phyloP scores from a whole-genome alignment of 345 rosid genomes.

The Angophora floribunda region DNA sequence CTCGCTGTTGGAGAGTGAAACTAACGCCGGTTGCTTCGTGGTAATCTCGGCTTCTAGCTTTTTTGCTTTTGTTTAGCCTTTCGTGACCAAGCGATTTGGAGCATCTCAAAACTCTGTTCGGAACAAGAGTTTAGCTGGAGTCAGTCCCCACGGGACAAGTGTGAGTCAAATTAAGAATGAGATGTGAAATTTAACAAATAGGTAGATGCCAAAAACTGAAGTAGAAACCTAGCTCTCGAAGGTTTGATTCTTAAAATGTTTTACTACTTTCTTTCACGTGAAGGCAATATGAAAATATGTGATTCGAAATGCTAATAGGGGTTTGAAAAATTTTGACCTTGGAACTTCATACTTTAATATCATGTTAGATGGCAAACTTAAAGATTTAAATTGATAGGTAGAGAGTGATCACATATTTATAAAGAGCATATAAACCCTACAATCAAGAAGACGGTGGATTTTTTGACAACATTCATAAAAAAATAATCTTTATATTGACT shows the following conservation, averaged over 20 bases:
- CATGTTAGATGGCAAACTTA: too few relatives aligned
- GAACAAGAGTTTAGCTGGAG: neutral
- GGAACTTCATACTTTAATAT: too few relatives aligned
- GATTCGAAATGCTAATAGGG: accelerated
- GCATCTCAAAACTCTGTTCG: neutral
- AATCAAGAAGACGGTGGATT: neutral
- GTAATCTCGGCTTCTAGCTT: neutral
- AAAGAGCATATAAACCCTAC: too few relatives aligned
- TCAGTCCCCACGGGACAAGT: neutral
- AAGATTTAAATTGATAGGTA: too few relatives aligned
- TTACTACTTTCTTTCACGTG: neutral
- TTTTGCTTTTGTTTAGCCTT: neutral
- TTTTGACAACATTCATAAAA: neutral
- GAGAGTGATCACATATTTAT: too few relatives aligned
- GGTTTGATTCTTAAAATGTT: neutral
- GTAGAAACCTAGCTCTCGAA: neutral
- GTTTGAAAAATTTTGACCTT: neutral
- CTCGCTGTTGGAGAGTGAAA: neutral
- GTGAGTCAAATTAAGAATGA: neutral
- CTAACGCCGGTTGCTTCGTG: neutral
- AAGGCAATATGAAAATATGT: neutral
- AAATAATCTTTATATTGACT: neutral
- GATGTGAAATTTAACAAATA: accelerated
- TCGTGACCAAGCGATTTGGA: neutral
- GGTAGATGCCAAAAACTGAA: neutral